A percentile compares a stretch with the other conserved stretches of the same genome.
These are phyloP conservation scores for Rhizoclosmatium sp. DNA, from an alignment of 192 early-diverging fungal species.

Conservation along the genomic window DNA sequence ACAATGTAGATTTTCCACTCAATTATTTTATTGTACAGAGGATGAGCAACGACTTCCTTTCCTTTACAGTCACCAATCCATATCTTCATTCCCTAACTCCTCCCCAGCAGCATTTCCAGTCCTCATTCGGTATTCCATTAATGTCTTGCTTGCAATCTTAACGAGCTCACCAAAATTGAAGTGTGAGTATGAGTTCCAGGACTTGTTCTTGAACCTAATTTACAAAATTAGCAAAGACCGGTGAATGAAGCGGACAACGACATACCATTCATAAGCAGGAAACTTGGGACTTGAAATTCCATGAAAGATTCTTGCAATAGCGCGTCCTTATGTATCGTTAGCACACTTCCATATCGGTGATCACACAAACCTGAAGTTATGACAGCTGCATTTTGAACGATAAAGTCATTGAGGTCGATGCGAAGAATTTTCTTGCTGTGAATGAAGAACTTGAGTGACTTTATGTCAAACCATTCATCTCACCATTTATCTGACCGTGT, in stretches of 20 bases:
- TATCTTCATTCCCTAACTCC: background rate
- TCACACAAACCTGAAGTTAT: conserved; percentile 39
- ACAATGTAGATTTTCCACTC: too few relatives aligned
- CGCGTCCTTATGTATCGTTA: conserved; percentile 35
- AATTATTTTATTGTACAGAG: too few relatives aligned
- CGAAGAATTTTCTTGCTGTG: conserved; percentile 37
- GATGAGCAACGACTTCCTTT: too few relatives aligned
- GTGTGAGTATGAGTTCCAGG: conserved; percentile 54
- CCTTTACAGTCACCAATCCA: too few relatives aligned
- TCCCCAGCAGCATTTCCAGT: background rate
- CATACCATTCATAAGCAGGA: conserved; percentile 52
- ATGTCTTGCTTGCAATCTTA: conserved; percentile 45
- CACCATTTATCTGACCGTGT: conserved; percentile 27
- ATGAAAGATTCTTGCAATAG: conserved; percentile 58
- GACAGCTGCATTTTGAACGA: conserved; percentile 21
- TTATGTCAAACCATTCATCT: background rate
- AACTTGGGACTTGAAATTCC: conserved; percentile 54
- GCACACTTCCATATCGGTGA: background rate
- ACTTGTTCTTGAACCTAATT: conserved; percentile 42
- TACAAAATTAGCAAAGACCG: background rate
- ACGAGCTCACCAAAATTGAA: conserved; percentile 51
- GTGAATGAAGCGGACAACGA: background rate
- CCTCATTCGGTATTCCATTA: conserved; percentile 34
- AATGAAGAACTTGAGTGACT: conserved; percentile 31
- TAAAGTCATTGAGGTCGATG: conserved; percentile 42